A percentile compares a stretch with the other conserved stretches of the same genome.
These are phyloP conservation scores for Phoma sp. DNA, from an alignment of 2,329 filamentous ascomycete species.

Conservation along the genomic window DNA sequence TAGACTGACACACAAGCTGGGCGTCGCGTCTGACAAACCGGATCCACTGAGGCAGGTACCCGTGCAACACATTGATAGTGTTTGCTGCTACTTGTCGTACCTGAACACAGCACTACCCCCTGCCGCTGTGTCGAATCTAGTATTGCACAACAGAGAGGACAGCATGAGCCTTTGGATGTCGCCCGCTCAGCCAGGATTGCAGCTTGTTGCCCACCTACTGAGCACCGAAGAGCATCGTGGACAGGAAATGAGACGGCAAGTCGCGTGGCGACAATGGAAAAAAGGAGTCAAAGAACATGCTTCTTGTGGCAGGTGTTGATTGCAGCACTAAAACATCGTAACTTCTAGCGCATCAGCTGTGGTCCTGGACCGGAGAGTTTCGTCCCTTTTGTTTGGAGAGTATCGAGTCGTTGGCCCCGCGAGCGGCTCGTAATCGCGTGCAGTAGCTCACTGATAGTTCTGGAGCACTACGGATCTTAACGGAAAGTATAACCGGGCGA, in stretches of 20 bases:
- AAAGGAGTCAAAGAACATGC: background rate
- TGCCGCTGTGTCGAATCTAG: background rate
- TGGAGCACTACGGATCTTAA: background rate
- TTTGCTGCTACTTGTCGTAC: background rate
- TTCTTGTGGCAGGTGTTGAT: constrained; percentile 18
- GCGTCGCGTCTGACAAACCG: background rate
- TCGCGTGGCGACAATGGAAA: background rate
- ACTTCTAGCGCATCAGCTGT: background rate
- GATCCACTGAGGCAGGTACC: constrained; percentile 9
- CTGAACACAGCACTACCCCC: background rate
- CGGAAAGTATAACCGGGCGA: background rate
- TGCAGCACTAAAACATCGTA: constrained; percentile 22
- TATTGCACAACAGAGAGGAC: background rate
- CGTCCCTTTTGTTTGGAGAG: background rate
- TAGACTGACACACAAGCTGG: background rate
- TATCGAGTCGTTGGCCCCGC: constrained; percentile 1
- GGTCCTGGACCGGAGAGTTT: background rate
- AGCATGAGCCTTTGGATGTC: background rate
- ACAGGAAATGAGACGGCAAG: background rate
- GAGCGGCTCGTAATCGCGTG: constrained; percentile 4
- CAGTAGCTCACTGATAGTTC: constrained; percentile 4
- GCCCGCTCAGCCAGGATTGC: background rate
- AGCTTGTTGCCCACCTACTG: background rate
- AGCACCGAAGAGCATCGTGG: background rate
- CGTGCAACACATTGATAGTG: background rate